Conservation (phyloP, 164 flowering plant genomes). For the Pachysandra terminalis region DNA sequence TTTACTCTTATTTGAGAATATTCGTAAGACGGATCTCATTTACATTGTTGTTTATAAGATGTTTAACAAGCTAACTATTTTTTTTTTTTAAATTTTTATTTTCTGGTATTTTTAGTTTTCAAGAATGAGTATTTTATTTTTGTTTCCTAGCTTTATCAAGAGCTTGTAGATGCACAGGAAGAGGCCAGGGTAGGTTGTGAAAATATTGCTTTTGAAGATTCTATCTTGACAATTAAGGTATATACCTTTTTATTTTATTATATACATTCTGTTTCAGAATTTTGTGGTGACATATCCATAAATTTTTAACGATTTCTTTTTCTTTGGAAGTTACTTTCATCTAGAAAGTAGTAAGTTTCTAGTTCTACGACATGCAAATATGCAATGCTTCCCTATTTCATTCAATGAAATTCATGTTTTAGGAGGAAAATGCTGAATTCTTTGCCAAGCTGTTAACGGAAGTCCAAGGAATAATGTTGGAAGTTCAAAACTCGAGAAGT, state of each 20-base stretch:
- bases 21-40: background rate
- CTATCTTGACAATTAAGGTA: slow-evolving; percentile 19
- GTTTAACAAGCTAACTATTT: background rate
- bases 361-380: no score
- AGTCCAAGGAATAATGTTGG: slow-evolving; percentile 41
- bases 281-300: background rate
- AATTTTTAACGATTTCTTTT: background rate
- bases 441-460: slow-evolving; percentile 33
- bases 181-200: slow-evolving; percentile 46
- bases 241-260: background rate
- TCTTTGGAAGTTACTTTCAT: background rate
- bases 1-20: background rate
- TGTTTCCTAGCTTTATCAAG: slow-evolving; percentile 38
- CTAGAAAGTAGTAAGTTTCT: no score
- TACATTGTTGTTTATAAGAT: background rate
- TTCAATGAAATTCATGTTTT: slow-evolving; percentile 10
- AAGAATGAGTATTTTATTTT: slow-evolving; percentile 5
- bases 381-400: slow-evolving; percentile 1
- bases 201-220: slow-evolving; percentile 24
- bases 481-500: slow-evolving; percentile 47
- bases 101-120: background rate
- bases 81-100: background rate
- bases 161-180: slow-evolving; percentile 47
- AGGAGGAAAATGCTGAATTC: slow-evolving; percentile 39
- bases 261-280: background rate